Evolutionary conservation across 345 rosid genomes (phyloP), one percentile per base, ranked within the genome.

Genomic region (Cochlearia excelsa): DNA sequence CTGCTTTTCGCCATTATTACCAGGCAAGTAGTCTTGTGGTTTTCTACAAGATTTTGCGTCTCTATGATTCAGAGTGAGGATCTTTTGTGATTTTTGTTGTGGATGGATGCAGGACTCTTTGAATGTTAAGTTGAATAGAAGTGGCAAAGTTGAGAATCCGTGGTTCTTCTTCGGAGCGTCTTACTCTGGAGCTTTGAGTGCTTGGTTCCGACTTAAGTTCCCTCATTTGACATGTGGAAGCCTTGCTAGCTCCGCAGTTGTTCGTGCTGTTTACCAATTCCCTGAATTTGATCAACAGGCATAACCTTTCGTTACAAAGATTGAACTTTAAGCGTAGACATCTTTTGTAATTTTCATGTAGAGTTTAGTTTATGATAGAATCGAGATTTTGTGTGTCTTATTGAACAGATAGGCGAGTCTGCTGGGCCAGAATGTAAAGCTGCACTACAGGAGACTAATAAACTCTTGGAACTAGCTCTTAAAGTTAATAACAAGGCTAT

Each of bases 161-260:
- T 92, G 98, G 98, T 88, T 92, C 60, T 78, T 86, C 65, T 86
- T 92, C 30, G 98, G 98, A 11, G 61, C 68, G 35, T 92, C 96
- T 1, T 92, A 92, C 54, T 3, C 98, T 54, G 98, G 98, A 77
- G 98, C 98, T 54, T 81, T 92, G 26, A 92, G 98, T 66, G 96
- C 95, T 28, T 92, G 98, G 96, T 92, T 86, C 74, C 85, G 87
- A 51, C 95, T 92, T 23, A 92, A 92, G 71, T 92, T 84, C 59
- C 98, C 98, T 51, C 98, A 92, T 71, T 71, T 92, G 67, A 83
- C 98, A 0, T 92, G 98, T 31, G 94, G 96, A 81, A 92, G 98
- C 67, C 91, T 92, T 38, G 97, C 98, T 65, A 92, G 98, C 74
- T 92, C 97, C 39, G 98, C 93, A 0, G 98, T 92, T 72, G 97